These are phyloP conservation scores for Jatropha multifida DNA, from an alignment of 441 rosid genomes.

Conservation along the genomic window DNA sequence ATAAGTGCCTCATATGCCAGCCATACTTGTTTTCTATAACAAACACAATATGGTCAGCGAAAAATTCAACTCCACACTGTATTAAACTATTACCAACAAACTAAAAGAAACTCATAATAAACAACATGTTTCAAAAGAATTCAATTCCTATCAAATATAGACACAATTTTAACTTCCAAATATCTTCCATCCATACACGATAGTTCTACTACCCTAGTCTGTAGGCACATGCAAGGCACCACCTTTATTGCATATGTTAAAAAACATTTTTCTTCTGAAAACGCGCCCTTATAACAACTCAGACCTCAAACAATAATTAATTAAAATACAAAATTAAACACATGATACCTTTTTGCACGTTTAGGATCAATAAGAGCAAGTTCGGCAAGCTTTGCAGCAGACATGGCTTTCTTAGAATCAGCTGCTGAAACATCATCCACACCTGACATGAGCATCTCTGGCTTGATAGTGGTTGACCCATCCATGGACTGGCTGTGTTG, in stretches of 20 bases:
- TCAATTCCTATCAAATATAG: background rate
- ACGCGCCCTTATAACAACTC: background rate
- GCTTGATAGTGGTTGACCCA: slow-evolving; percentile 71
- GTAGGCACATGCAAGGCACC: background rate
- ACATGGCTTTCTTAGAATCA: slow-evolving; percentile 86
- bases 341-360: slow-evolving; percentile 85
- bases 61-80: background rate
- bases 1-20: background rate
- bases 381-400: slow-evolving; percentile 98
- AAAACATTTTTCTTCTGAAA: background rate
- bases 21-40: background rate
- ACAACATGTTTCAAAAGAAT: background rate
- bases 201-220: background rate
- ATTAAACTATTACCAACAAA: background rate
- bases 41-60: background rate
- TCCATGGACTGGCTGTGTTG: slow-evolving; percentile 98
- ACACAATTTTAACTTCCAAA: background rate
- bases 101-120: background rate
- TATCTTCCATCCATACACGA: background rate
- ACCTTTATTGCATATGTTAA: background rate
- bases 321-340: background rate
- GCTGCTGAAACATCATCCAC: slow-evolving; percentile 58
- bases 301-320: background rate
- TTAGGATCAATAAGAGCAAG: slow-evolving; percentile 96
- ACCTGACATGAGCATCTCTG: slow-evolving; percentile 85